Conservation (phyloP, 305 asterid genomes). For the Fraxinus nigra region DNA sequence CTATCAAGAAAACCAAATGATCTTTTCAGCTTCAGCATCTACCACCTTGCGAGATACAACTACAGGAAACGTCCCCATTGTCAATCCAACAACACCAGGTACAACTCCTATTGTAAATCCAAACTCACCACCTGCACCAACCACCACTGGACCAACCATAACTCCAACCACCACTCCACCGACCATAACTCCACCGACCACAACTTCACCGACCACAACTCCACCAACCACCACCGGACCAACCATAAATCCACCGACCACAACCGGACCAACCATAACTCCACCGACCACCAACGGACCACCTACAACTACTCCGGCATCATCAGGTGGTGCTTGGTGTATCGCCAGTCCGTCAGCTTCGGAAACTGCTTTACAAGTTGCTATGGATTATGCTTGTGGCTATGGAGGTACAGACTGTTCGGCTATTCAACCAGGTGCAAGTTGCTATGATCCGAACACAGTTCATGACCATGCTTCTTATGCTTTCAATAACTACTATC, state of each 20-base stretch:
- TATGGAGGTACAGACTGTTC: conserved; percentile 60
- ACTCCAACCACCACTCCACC: conserved; percentile 30
- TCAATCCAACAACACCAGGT: conserved; percentile 69
- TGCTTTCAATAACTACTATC: conserved; percentile 61
- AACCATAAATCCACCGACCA: conserved; percentile 15
- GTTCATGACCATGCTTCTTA: conserved; percentile 58
- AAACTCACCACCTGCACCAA: conserved; percentile 36
- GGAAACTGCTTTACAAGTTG: conserved; percentile 56
- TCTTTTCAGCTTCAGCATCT: conserved; percentile 40
- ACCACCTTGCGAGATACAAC: conserved; percentile 37
- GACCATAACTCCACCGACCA: conserved; percentile 14
- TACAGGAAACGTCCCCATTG: conserved; percentile 59
- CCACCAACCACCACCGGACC: conserved; percentile 26
- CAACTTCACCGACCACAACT: conserved; percentile 25
- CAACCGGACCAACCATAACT: not conserved
- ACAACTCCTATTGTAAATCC: conserved; percentile 44
- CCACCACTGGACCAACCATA: conserved; percentile 35
- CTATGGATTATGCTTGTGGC: conserved; percentile 65
- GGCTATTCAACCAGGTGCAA: conserved; percentile 39
- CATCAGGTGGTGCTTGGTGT: conserved; percentile 50
- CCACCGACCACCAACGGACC: conserved; percentile 17
- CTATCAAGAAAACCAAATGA: conserved; percentile 37
- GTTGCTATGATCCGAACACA: conserved; percentile 52
- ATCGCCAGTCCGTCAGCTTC: conserved; percentile 49
- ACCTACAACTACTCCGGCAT: conserved; percentile 18